phyloP scores from a whole-genome alignment of 805 yeast genomes.

The Candida cerambycidarum region DNA sequence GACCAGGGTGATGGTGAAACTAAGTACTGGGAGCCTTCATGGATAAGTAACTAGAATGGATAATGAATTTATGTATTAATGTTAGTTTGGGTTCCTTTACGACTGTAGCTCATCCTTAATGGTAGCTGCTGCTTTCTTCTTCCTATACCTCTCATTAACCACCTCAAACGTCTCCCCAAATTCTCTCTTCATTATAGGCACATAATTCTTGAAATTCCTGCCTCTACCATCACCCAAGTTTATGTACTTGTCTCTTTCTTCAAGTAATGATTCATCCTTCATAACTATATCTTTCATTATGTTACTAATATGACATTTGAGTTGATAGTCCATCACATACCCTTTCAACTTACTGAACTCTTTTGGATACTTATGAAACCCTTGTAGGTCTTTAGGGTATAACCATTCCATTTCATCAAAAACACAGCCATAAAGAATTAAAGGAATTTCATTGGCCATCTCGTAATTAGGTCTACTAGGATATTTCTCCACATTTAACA shows the following conservation, averaged over 20 bases:
- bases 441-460: constrained; percentile 88
- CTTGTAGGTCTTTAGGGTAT: constrained; percentile 28
- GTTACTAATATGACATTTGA: constrained; percentile 54
- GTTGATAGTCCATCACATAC: constrained; percentile 52
- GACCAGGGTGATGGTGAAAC: constrained; percentile 48
- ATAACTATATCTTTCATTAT: constrained; percentile 44
- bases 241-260: constrained; percentile 31
- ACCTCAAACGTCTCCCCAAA: constrained; percentile 64
- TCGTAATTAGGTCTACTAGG: constrained; percentile 78
- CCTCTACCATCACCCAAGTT: constrained; percentile 83
- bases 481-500: constrained; percentile 55
- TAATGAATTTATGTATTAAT: background rate
- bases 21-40: constrained; percentile 73
- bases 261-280: constrained; percentile 18
- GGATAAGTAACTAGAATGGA: constrained; percentile 43
- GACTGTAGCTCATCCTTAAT: background rate
- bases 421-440: constrained; percentile 82
- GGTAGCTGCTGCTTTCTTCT: constrained; percentile 25
- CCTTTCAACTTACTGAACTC: constrained; percentile 48
- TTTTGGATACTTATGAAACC: constrained; percentile 34
- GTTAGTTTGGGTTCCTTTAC: background rate
- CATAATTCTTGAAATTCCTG: constrained; percentile 53
- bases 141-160: constrained; percentile 62
- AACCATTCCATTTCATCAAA: constrained; percentile 73
- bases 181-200: constrained; percentile 56